Evolutionary conservation across 805 yeast genomes (phyloP), one percentile per base, ranked within the genome.

Genomic region (Huiozyma sinensis): DNA sequence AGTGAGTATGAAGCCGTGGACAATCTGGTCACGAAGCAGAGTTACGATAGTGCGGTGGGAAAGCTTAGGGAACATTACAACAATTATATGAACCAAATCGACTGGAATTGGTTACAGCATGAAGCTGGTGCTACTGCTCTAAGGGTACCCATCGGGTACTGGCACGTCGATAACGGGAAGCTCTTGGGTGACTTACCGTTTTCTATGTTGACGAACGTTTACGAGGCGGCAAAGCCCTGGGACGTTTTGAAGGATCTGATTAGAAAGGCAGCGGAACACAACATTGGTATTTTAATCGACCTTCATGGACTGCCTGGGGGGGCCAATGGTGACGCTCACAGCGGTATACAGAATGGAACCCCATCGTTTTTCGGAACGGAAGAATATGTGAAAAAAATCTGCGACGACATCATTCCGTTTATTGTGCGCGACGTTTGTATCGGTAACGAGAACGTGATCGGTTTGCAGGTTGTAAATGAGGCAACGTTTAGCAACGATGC

Each of bases 261-360:
- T 36, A 68, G 70, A 38, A 73, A 68, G 42, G 97, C 97, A 1
- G 71, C 58, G 0, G 47, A 68, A 13, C 63, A 77, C 52, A 69
- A 73, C 30, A 90, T 90, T 46, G 83, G 87, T 9, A 79, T 90
- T 0, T 55, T 90, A 43, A 73, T 90, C 11, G 97, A 90, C 62
- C 55, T 90, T 37, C 97, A 92, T 63, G 97, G 83, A 0, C 63
- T 90, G 7, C 97, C 97, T 5, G 87, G 86, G 10, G 97, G 97
- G 33, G 97, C 97, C 27, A 90, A 92, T 56, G 73, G 78, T 1
- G 83, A 80, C 31, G 85, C 81, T 40, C 97, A 89, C 60, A 79
- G 90, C 52, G 97, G 97, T 7, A 80, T 78, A 42, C 42, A 31
- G n/a, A 44, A 47, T 33, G 44, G 44, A 6, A 34, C 48, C 4